Conservation (phyloP, 208 protist genomes). For the Acanthamoeba healyi region DNA sequence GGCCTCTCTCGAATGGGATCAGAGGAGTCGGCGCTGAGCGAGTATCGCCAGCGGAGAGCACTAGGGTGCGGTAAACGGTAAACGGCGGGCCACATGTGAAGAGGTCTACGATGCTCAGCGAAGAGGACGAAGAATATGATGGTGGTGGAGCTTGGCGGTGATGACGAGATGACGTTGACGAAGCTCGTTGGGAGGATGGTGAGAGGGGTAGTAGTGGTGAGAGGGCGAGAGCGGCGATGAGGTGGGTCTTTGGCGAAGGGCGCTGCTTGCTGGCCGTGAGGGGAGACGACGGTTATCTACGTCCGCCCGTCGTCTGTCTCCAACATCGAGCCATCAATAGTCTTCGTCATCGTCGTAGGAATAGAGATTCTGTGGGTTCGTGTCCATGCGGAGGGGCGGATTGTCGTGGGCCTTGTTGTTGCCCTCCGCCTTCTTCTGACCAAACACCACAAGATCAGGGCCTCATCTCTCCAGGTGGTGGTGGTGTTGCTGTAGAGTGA, state of each 20-base stretch:
- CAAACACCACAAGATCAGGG: neutral
- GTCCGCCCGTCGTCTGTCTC: too few relatives aligned
- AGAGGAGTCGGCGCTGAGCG: neutral
- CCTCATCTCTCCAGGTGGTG: neutral
- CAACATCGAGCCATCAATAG: neutral
- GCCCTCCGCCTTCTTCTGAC: neutral
- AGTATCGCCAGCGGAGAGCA: slow-evolving; percentile 13
- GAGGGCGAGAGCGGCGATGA: too few relatives aligned
- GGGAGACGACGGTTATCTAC: too few relatives aligned
- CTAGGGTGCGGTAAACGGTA: neutral
- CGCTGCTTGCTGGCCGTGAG: too few relatives aligned
- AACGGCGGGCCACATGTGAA: neutral
- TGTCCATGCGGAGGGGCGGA: neutral
- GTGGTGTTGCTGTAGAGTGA: too few relatives aligned
- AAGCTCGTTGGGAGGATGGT: too few relatives aligned
- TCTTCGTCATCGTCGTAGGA: neutral
- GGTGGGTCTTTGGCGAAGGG: too few relatives aligned
- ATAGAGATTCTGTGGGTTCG: neutral
- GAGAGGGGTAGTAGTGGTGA: too few relatives aligned
- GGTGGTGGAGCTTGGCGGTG: too few relatives aligned
- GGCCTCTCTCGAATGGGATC: neutral
- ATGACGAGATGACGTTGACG: too few relatives aligned
- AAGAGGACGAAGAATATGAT: neutral
- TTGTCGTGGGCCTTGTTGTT: neutral
- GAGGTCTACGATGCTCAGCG: too few relatives aligned